Evolutionary conservation across 2,329 filamentous ascomycete genomes (phyloP), one percentile per base, ranked within the genome.

Genomic region (Pseudogymnoascus sp.): DNA sequence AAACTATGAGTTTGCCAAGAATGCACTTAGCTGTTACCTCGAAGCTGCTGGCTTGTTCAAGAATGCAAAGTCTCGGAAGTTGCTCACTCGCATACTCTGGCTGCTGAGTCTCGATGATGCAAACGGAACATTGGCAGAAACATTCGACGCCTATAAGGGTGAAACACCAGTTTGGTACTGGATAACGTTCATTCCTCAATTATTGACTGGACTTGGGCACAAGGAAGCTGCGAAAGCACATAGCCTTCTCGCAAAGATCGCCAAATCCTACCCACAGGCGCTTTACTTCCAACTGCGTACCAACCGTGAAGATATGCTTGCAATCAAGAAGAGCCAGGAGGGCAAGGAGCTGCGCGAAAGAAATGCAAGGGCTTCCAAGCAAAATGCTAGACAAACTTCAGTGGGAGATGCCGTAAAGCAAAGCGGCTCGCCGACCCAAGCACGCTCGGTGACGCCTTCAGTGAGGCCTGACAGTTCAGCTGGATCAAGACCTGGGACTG

Each of bases 101-200:
- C 79, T 99, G 48, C 81, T 99, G 45, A 97, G 92, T 73, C 78
- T 99, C 65, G 94, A 99, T 69, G 91, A 96, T 68, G 80, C 89
- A 0, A 90, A 90, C 70, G 90, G 90, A 10, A 86, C 82, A 35
- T 86, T 99, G 62, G 88, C 90, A 0, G 80, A 84, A 67, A 90
- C 92, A 10, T 99, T 96, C 66, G 90, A 96, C 65, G 90, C 92
- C 66, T 99, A 94, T 76, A 96, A 97, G 77, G 94, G 94, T 58
- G 95, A 99, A 67, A 95, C 91, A 2, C 91, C 92, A 0, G 90
- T 95, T 10, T 99, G 94, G 94, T 99, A 97, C 75, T 99, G 94
- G 94, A 96, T 97, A 66, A 97, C 92, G 0, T 99, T 95, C 72
- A 97, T 99, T 64, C 94, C 94, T 15, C 94, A 99, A 73, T 81